Percentiles rank a stretch among this genome's conserved stretches.
Evolutionary conservation across 1,284 basidiomycete species (phyloP).

Genomic region (Tylopilus sp.): DNA sequence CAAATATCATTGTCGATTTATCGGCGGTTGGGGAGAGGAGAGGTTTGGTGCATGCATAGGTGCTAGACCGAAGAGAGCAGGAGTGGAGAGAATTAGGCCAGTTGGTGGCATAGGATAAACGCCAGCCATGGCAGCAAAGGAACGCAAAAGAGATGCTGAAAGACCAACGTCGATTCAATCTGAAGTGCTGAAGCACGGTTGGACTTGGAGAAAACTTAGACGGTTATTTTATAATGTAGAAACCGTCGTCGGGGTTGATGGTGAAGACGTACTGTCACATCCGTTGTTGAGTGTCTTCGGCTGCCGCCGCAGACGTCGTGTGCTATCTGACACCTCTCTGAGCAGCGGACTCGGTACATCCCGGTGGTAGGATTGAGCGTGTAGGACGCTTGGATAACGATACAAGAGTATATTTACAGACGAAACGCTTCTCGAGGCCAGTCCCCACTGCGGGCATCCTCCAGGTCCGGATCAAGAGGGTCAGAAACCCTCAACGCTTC

Average conservation of each 20-base stretch:
- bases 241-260: constrained; percentile 52
- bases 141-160: constrained; percentile 15
- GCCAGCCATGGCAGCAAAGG: constrained; percentile 32
- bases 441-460: constrained; percentile 1
- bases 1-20: constrained; percentile 34
- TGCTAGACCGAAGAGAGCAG: too few relatives aligned
- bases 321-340: too few relatives aligned
- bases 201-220: constrained; percentile 36
- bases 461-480: constrained; percentile 21
- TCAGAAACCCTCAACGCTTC: constrained; percentile 25
- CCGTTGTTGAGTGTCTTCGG: constrained; percentile 48
- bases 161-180: constrained; percentile 26
- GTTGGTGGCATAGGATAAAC: constrained; percentile 15
- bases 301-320: constrained; percentile 20
- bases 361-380: too few relatives aligned
- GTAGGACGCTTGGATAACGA: not conserved
- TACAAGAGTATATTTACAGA: constrained; percentile 6
- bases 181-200: constrained; percentile 30
- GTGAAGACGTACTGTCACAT: constrained; percentile 81
- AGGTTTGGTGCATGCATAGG: too few relatives aligned
- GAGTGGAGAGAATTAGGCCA: constrained; percentile 14
- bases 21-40: constrained; percentile 28
- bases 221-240: too few relatives aligned
- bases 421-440: not conserved
- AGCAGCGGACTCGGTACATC: too few relatives aligned